A percentile compares a stretch with the other conserved stretches of the same genome.
Conservation (phyloP, 768 basidiomycete genomes). For the Pulveroboletus sp. region DNA sequence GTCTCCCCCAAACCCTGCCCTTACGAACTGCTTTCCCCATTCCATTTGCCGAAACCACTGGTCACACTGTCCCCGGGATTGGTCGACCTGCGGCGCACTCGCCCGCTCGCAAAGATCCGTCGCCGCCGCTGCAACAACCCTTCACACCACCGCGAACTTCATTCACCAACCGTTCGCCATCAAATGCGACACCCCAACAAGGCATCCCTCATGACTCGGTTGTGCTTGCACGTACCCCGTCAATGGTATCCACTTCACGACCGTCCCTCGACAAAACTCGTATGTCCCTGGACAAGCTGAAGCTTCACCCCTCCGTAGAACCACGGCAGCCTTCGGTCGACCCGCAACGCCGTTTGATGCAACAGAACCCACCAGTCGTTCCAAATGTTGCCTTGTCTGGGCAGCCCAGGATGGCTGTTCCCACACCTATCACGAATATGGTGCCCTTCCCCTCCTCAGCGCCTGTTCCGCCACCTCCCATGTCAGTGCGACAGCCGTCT, state of each 20-base stretch:
- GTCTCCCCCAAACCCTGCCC: slow-evolving; percentile 3
- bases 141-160: slow-evolving; percentile 7
- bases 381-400: slow-evolving; percentile 1
- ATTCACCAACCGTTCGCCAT: slow-evolving; percentile 4
- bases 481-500: slow-evolving; percentile 19
- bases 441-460: slow-evolving; percentile 17
- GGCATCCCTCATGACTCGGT: slow-evolving; percentile 12
- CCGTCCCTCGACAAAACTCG: slow-evolving; percentile 15
- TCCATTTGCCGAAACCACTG: slow-evolving; percentile 7
- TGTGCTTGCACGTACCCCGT: slow-evolving; percentile 16
- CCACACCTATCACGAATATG: slow-evolving; percentile 5
- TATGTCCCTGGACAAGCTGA: slow-evolving; percentile 18
- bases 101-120: slow-evolving; percentile 11
- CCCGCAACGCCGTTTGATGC: slow-evolving; percentile 4
- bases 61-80: slow-evolving; percentile 4
- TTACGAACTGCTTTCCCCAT: slow-evolving; percentile 11
- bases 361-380: background rate
- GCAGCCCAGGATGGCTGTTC: slow-evolving; percentile 8
- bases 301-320: slow-evolving; percentile 13
- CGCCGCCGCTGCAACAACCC: background rate
- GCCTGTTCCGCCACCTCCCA: background rate
- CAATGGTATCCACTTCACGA: slow-evolving; percentile 10
- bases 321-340: slow-evolving; percentile 14
- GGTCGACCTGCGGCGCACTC: slow-evolving; percentile 19
- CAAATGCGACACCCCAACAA: slow-evolving; percentile 10